Base-by-base conservation (phyloP, 352 stramenopile species). In the Elongisporangium anandrum region DNA sequence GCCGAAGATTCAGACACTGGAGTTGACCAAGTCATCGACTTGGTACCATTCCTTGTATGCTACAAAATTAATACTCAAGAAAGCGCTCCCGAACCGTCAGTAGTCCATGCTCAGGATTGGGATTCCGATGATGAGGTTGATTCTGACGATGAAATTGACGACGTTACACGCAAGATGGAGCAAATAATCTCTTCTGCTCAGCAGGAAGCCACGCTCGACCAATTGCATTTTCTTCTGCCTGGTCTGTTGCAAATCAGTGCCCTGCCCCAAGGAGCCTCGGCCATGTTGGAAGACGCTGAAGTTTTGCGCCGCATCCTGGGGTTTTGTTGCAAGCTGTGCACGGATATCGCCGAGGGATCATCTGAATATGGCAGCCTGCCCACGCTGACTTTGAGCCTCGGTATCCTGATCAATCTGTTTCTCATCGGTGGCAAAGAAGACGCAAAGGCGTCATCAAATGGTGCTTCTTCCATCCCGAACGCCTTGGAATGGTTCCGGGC, bases 191-290 rank as follows among this genome's bases (percentile, higher is more conserved):
- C 75, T 12, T 75, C 67, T 15, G 69, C 64, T 22, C 52, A 65
- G 4, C 53, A 67, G 19, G 73, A 77, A 39, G 64, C 77, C 20
- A 65, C 63, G 22, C 87, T 92, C 34, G 84, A 94, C 52, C 80
- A 87, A 41, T 71, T 95, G 19, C 82, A 92, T 51, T 95, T 93
- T 53, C 56, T 95, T 13, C 63, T 95, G 3, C 86, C 86, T n/a
- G 86, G 86, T 0, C 60, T 95, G 24, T 59, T 95, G 10, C 84
- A 94, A 52, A 70, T 95, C 50, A 94, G 82, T 50, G 84, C 84
- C 19, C 79, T 77, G 4, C 67, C 72, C 10, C 71, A 87, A 16
- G 84, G 77, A 3, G 82, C 84, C 2, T 66, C 69, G 1, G 72
- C 75, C 13, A 79, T 94, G 55, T 73, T 77, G 0, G 73, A 92